phyloP scores from a whole-genome alignment of 1,139 yeast species.

The Yamadazyma atmosphaerica region DNA sequence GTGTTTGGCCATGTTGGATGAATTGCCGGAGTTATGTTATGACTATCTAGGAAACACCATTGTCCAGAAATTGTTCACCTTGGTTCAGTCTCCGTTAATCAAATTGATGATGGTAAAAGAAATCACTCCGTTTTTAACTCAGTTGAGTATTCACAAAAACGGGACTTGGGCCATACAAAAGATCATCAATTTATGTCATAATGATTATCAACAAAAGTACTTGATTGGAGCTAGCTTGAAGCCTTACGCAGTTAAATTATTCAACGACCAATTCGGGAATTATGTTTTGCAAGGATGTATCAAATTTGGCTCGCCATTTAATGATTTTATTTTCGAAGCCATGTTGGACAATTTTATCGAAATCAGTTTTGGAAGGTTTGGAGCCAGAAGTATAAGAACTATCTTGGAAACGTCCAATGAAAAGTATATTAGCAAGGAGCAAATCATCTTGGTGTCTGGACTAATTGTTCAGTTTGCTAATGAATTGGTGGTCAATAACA shows the following conservation, averaged over 20 bases:
- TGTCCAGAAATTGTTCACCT: conserved; percentile 84
- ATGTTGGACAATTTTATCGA: conserved; percentile 77
- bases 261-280: conserved; percentile 95
- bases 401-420: conserved; percentile 74
- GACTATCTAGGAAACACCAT: conserved; percentile 96
- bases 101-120: conserved; percentile 81
- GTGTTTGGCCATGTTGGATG: conserved; percentile 82
- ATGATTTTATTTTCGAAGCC: conserved; percentile 86
- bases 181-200: conserved; percentile 71
- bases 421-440: conserved; percentile 55
- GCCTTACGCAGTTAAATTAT: conserved; percentile 82
- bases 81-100: conserved; percentile 62
- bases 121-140: conserved; percentile 79
- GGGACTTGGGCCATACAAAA: conserved; percentile 99
- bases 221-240: conserved; percentile 69
- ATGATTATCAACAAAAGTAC: conserved; percentile 61
- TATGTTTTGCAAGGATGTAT: conserved; percentile 94
- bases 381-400: conserved; percentile 93
- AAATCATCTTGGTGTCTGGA: conserved; percentile 73
- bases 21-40: conserved; percentile 85
- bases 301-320: conserved; percentile 85
- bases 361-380: conserved; percentile 87
- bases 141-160: conserved; percentile 92
- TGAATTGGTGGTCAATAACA: conserved; percentile 77
- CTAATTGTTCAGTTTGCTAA: conserved; percentile 74